Percentiles rank a stretch among this genome's conserved stretches.
phyloP scores from a whole-genome alignment of 2,329 filamentous ascomycete species.

The Epichloe amarillans region DNA sequence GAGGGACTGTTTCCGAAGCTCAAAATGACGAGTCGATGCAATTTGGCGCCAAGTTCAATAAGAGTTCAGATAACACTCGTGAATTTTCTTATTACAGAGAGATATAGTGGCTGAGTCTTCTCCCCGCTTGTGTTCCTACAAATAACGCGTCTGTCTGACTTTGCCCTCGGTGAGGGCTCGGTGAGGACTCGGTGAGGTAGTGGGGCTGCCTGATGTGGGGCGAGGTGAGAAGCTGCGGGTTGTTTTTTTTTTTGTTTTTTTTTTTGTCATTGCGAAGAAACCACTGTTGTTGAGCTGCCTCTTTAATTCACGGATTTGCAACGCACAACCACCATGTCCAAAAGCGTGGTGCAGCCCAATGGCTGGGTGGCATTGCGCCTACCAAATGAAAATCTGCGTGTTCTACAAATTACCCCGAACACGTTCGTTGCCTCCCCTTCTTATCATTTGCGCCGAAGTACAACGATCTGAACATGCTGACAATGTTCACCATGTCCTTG shows the following conservation, averaged over 20 bases:
- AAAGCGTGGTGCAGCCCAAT: conserved; percentile 34
- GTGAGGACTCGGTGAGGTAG: not conserved
- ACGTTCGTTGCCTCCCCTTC: conserved; percentile 30
- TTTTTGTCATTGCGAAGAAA: not conserved
- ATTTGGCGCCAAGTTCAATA: no score
- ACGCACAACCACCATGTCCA: conserved; percentile 12
- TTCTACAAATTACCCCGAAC: conserved; percentile 46
- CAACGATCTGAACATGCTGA: conserved; percentile 9
- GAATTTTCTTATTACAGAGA: no score
- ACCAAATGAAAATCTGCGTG: conserved; percentile 42
- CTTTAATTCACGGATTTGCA: not conserved
- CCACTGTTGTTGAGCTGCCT: not conserved
- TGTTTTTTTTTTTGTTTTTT: conserved; percentile 7
- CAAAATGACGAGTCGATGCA: no score
- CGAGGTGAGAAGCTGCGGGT: conserved; percentile 11
- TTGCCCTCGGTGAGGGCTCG: not conserved
- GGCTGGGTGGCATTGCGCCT: conserved; percentile 47
- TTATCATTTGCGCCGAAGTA: not conserved
- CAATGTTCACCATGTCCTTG: conserved; percentile 5
- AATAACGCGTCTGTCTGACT: no score
- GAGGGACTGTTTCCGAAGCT: no score
- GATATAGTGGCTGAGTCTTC: no score
- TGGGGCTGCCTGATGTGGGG: conserved; percentile 11
- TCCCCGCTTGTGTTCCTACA: no score
- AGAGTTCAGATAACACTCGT: no score